These are phyloP conservation scores for Oryza glumipatula DNA, from an alignment of 176 grass and related monocot species.

Conservation along the genomic window DNA sequence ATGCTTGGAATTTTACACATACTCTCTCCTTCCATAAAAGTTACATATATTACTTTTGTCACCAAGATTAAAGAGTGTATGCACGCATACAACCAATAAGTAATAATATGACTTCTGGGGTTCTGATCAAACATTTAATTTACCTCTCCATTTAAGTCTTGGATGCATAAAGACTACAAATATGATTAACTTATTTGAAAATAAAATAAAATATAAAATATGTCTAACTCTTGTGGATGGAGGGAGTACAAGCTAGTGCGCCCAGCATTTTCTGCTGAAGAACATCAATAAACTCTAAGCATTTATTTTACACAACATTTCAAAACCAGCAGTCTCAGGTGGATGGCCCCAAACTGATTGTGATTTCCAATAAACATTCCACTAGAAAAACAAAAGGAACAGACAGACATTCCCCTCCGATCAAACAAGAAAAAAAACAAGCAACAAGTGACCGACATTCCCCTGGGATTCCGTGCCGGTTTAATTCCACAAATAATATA, in stretches of 20 bases:
- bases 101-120: no score
- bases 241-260: neutral
- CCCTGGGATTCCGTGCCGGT: constrained; percentile 32
- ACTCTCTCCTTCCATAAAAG: no score
- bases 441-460: constrained; percentile 67
- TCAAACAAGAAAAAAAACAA: constrained; percentile 59
- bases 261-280: neutral
- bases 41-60: no score
- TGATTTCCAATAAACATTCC: constrained; percentile 49
- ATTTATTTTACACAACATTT: neutral
- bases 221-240: no score
- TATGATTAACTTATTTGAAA: no score
- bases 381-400: constrained; percentile 42
- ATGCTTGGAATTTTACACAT: neutral
- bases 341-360: constrained; percentile 48
- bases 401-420: constrained; percentile 51
- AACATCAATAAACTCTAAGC: constrained; percentile 20
- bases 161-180: no score
- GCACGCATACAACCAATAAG: no score
- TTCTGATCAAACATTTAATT: no score
- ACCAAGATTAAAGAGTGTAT: no score
- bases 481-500: constrained; percentile 9
- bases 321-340: constrained; percentile 46
- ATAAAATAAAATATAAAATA: no score
- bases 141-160: no score